These are phyloP conservation scores for Craspedostauros australis DNA, from an alignment of 108 stramenopile genomes.

Conservation along the genomic window DNA sequence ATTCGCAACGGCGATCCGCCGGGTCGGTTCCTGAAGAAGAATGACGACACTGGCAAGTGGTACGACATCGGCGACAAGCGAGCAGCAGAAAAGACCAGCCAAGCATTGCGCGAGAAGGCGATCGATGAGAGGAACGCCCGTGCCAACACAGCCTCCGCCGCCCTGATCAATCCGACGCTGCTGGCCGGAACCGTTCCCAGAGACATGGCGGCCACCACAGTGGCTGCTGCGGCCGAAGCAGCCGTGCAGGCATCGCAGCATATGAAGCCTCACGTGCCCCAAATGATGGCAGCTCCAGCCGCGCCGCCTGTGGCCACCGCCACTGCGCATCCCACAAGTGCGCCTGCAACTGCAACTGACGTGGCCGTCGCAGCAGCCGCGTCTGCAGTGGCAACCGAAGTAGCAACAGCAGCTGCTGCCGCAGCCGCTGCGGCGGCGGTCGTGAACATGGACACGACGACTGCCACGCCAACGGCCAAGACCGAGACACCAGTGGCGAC, in stretches of 20 bases:
- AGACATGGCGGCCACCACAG: background rate
- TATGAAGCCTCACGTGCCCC: background rate
- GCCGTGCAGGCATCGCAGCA: background rate
- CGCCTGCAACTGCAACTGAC: slow-evolving; percentile 2
- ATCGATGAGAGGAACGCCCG: slow-evolving; percentile 14
- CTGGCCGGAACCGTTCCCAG: slow-evolving; percentile 1
- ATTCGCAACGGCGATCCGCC: slow-evolving; percentile 83
- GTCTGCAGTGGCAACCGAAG: too few relatives aligned
- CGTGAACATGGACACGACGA: too few relatives aligned
- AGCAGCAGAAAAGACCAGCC: slow-evolving; percentile 54
- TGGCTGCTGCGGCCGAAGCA: background rate
- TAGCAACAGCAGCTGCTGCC: slow-evolving; percentile 5
- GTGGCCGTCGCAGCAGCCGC: slow-evolving; percentile 3
- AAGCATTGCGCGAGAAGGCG: slow-evolving; percentile 62
- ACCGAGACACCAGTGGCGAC: too few relatives aligned
- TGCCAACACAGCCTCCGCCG: background rate
- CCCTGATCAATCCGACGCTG: slow-evolving; percentile 7
- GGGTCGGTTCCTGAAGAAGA: slow-evolving; percentile 76
- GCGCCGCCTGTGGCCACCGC: background rate
- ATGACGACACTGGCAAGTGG: slow-evolving; percentile 59
- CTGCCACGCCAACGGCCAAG: too few relatives aligned
- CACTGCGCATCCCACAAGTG: background rate
- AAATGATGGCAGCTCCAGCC: background rate
- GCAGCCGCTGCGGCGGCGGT: slow-evolving; percentile 1
- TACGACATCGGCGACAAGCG: slow-evolving; percentile 75